phyloP scores from a whole-genome alignment of 257 asterid genomes.

The Lycium barbarum region DNA sequence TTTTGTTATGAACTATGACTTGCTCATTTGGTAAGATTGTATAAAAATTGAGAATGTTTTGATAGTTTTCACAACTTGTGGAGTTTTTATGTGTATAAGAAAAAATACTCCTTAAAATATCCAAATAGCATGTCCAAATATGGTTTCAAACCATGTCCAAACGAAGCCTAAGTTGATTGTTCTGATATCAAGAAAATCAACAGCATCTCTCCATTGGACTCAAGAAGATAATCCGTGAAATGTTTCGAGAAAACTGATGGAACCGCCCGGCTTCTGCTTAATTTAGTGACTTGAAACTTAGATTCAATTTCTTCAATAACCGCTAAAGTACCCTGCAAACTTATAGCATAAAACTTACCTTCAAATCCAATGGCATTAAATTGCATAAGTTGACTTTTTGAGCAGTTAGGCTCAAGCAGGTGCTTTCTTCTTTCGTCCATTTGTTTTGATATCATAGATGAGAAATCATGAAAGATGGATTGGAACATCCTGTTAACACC shows the following conservation, averaged over 20 bases:
- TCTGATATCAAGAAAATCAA: slow-evolving; percentile 40
- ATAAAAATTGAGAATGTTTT: too few relatives aligned
- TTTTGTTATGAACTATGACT: too few relatives aligned
- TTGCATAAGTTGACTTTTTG: slow-evolving; percentile 26
- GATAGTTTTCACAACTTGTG: too few relatives aligned
- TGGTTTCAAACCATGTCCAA: too few relatives aligned
- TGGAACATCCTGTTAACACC: slow-evolving; percentile 35
- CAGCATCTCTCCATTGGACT: slow-evolving; percentile 45
- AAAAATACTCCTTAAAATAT: too few relatives aligned
- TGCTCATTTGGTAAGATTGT: too few relatives aligned
- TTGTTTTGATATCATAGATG: background rate
- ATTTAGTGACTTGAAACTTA: slow-evolving; percentile 28
- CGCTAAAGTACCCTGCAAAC: slow-evolving; percentile 30
- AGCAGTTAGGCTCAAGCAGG: slow-evolving; percentile 27
- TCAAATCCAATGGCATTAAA: slow-evolving; percentile 34
- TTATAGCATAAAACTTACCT: slow-evolving; percentile 39
- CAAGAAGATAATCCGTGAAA: slow-evolving; percentile 42
- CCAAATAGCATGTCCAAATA: too few relatives aligned
- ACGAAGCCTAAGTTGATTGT: slow-evolving; percentile 16
- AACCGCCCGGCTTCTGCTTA: slow-evolving; percentile 37
- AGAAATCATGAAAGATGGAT: slow-evolving; percentile 31
- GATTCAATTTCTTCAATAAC: slow-evolving; percentile 36
- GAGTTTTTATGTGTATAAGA: too few relatives aligned
- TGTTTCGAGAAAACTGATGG: slow-evolving; percentile 38
- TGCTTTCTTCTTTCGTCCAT: slow-evolving; percentile 32